These are phyloP conservation scores for Brettanomyces naardenensis DNA, from an alignment of 805 yeast genomes.

Conservation along the genomic window DNA sequence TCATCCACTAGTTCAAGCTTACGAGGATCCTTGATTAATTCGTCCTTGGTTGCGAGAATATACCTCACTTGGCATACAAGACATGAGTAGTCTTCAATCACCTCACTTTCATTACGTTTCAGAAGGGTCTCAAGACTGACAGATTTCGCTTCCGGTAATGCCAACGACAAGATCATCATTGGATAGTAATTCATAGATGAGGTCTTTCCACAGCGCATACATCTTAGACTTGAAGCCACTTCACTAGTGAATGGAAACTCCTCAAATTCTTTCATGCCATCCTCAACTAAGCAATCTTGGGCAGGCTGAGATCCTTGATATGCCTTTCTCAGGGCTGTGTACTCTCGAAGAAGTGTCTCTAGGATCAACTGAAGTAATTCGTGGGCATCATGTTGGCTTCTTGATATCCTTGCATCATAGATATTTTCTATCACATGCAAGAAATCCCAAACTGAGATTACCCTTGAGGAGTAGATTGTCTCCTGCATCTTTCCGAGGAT, in stretches of 20 bases:
- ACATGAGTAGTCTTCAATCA: slow-evolving; percentile 77
- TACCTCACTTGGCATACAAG: slow-evolving; percentile 51
- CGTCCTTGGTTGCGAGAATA: slow-evolving; percentile 22
- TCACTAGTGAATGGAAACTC: slow-evolving; percentile 70
- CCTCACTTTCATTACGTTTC: slow-evolving; percentile 50
- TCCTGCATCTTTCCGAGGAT: slow-evolving; percentile 53
- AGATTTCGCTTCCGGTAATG: slow-evolving; percentile 51
- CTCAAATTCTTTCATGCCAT: slow-evolving; percentile 31
- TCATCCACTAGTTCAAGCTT: slow-evolving; percentile 22
- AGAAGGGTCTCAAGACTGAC: slow-evolving; percentile 43
- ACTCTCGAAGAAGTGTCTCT: slow-evolving; percentile 70
- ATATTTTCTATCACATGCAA: slow-evolving; percentile 64
- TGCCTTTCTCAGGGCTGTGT: slow-evolving; percentile 27
- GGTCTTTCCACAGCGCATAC: slow-evolving; percentile 55
- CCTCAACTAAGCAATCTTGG: slow-evolving; percentile 35
- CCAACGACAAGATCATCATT: slow-evolving; percentile 65
- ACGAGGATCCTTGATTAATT: neutral
- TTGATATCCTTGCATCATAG: slow-evolving; percentile 65
- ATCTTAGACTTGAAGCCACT: slow-evolving; percentile 57
- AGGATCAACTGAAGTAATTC: slow-evolving; percentile 77
- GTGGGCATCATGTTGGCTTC: slow-evolving; percentile 92
- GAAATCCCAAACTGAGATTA: slow-evolving; percentile 72
- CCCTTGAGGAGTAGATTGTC: slow-evolving; percentile 42
- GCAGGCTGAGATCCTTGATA: slow-evolving; percentile 23
- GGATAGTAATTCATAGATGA: slow-evolving; percentile 53